These are phyloP conservation scores for Xylaria venustula DNA, from an alignment of 495 filamentous ascomycete genomes.

Conservation along the genomic window DNA sequence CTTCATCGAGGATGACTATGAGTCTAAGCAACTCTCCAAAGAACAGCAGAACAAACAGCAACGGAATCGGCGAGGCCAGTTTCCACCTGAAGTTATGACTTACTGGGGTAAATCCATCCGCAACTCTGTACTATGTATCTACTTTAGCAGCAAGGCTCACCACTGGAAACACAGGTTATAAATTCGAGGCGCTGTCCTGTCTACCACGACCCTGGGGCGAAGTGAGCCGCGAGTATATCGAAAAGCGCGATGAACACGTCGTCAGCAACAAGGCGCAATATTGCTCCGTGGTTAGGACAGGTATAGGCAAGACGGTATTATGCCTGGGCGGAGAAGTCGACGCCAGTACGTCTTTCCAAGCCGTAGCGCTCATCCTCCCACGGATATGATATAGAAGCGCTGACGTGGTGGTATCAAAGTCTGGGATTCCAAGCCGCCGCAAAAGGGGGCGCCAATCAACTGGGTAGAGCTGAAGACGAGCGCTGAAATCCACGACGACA, in stretches of 20 bases:
- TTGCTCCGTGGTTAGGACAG: conserved; percentile 87
- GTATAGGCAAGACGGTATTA: conserved; percentile 68
- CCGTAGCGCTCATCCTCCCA: neutral
- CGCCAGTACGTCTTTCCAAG: conserved; percentile 55
- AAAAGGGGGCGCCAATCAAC: conserved; percentile 65
- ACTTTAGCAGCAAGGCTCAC: conserved; percentile 17
- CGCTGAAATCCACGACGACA: conserved; percentile 61
- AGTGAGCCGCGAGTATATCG: conserved; percentile 70
- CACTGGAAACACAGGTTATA: conserved; percentile 67
- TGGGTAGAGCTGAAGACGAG: conserved; percentile 96
- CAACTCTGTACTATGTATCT: neutral
- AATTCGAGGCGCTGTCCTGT: conserved; percentile 86
- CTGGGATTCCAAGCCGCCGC: conserved; percentile 74
- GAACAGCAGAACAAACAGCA: conserved; percentile 57
- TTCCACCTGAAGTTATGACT: conserved; percentile 43
- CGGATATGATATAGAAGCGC: neutral
- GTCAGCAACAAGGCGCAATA: conserved; percentile 91
- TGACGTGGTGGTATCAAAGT: conserved; percentile 47
- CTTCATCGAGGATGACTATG: conserved; percentile 90
- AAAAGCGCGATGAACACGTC: conserved; percentile 62
- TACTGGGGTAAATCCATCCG: conserved; percentile 54
- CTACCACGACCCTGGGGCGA: conserved; percentile 70
- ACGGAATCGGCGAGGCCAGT: conserved; percentile 56
- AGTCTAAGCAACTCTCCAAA: conserved; percentile 58
- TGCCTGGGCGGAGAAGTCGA: conserved; percentile 95